These are phyloP conservation scores for Aegle marmelos DNA, from an alignment of 345 rosid genomes.

Conservation along the genomic window DNA sequence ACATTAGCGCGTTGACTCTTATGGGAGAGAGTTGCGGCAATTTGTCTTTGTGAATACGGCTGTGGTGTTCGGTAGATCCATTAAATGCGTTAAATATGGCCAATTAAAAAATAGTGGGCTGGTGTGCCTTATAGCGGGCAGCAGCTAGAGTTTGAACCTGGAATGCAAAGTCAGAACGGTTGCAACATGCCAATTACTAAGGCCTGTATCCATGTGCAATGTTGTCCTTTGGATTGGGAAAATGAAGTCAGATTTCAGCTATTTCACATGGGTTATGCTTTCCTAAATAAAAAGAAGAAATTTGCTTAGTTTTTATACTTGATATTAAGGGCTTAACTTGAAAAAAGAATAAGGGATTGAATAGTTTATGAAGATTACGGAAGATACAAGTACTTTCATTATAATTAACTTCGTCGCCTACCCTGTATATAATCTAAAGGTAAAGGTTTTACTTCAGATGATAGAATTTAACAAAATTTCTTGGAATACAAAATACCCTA, in stretches of 20 bases:
- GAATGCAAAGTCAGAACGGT: neutral
- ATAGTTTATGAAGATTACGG: neutral
- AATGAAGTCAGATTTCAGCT: neutral
- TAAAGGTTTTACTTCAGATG: neutral
- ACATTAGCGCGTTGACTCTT: neutral
- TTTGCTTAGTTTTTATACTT: neutral
- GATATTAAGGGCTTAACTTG: neutral
- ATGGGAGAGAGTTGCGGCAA: neutral
- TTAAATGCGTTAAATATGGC: neutral
- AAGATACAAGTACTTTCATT: too few relatives aligned
- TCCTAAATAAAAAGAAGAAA: neutral
- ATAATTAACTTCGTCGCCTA: neutral
- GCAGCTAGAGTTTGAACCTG: neutral
- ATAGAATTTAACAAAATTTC: neutral
- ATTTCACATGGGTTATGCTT: neutral
- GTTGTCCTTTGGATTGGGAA: neutral
- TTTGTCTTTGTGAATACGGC: neutral
- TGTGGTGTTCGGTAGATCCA: neutral
- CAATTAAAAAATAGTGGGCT: neutral
- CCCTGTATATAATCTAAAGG: neutral
- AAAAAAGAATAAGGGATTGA: neutral
- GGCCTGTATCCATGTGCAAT: neutral
- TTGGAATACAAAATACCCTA: neutral
- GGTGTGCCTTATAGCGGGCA: neutral
- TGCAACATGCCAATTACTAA: neutral